phyloP scores from a whole-genome alignment of 2,329 filamentous ascomycete species.

The Beauveria sp. region DNA sequence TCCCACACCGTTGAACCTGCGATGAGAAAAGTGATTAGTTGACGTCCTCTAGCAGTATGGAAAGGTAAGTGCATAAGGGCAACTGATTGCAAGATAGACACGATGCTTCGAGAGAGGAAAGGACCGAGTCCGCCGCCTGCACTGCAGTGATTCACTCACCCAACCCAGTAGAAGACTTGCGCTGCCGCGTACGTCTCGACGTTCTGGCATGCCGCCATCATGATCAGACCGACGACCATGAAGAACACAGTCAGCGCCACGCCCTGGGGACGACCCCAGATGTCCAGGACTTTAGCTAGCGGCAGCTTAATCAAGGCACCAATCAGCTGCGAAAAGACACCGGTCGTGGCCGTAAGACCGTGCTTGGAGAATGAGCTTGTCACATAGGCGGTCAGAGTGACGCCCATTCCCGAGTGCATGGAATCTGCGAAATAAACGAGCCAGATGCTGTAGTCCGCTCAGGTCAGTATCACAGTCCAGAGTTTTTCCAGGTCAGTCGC shows the following conservation, averaged over 20 bases:
- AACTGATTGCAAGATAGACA: not conserved
- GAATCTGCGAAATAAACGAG: slow-evolving; percentile 30
- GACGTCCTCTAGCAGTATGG: not conserved
- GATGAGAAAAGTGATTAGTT: not conserved
- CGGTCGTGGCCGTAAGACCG: slow-evolving; percentile 40
- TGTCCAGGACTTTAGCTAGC: slow-evolving; percentile 54
- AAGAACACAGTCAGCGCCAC: slow-evolving; percentile 43
- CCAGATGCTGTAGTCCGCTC: slow-evolving; percentile 25
- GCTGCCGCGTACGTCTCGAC: slow-evolving; percentile 40
- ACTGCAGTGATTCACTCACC: slow-evolving; percentile 19
- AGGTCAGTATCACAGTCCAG: not conserved
- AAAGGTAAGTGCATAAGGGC: not conserved
- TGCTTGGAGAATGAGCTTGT: slow-evolving; percentile 39
- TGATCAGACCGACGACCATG: slow-evolving; percentile 40
- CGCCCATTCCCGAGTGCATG: slow-evolving; percentile 24
- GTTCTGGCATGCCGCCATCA: slow-evolving; percentile 51
- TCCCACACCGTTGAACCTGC: slow-evolving; percentile 43
- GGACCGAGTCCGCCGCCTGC: slow-evolving; percentile 20
- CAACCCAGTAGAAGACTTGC: slow-evolving; percentile 54
- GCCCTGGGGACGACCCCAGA: slow-evolving; percentile 54
- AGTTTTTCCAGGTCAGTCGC: not conserved
- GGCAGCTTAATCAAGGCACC: slow-evolving; percentile 51
- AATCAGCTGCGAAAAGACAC: slow-evolving; percentile 42
- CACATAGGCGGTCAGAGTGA: slow-evolving; percentile 31
- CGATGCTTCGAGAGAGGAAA: no score